Evolutionary conservation across 2,329 filamentous ascomycete species (phyloP), one percentile per base, ranked within the genome.

Genomic region (Aphanoascus verrucosus): DNA sequence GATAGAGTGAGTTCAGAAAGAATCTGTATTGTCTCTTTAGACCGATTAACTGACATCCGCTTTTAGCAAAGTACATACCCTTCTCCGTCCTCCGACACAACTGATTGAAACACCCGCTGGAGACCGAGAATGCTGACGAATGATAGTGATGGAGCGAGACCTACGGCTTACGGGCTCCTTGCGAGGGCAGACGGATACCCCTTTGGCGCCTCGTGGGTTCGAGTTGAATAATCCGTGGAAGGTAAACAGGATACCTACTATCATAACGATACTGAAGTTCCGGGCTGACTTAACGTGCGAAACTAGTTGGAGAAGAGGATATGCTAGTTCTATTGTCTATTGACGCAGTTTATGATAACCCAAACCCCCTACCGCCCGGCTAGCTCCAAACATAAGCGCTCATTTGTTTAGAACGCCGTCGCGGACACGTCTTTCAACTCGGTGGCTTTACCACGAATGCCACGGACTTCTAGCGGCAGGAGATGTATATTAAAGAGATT

Each of bases 181-280:
- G 62, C 73, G 81, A 69, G 81, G 79, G 56, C 81, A 84, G 65
- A 79, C 79, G 54, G 79, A 81, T 68, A 78, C 74, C 58, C 71
- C 75, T 45, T 68, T 71, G 55, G 81, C 81, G 31, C 81, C 81
- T 28, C 68, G 72, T 54, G 81, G 80, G 56, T 84, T 84, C 69
- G 81, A 83, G 68, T 65, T 83, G 63, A 84, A 77, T 76, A 83
- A 82, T 69, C 78, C 78, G 58, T 84, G 81, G 81, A 81, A 77
- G 76, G 81, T 83, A 75, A 20, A 4, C 7, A 6, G 34, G 17
- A 12, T 8, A 12, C n/a, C 11, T 38, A 2, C 14, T 55, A 65
- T 55, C 34, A 19, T 9, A 3, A 47, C 5, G 14, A n/a, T 17
- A 8, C 12, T 28, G 14, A 42, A n/a, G 12, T 19, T 23, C 38